A percentile compares a stretch with the other conserved stretches of the same genome.
Conservation (phyloP, 2,329 filamentous ascomycete species). For the Cladorrhinum sp. region DNA sequence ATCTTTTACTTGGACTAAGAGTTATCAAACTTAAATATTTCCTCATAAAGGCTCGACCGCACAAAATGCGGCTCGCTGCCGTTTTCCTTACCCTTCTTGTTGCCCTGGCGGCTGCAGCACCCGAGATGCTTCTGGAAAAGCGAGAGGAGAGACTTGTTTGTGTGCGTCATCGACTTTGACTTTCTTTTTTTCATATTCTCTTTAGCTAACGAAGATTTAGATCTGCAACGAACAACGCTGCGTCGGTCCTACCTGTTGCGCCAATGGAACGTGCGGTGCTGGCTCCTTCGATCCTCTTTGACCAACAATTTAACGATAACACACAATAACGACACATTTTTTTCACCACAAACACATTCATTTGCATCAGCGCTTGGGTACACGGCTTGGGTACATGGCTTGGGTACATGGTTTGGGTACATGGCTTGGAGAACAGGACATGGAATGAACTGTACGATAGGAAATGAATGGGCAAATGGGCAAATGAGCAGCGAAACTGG, state of each 20-base stretch:
- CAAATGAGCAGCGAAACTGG: too few relatives aligned
- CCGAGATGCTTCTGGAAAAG: constrained; percentile 12
- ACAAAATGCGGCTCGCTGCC: constrained; percentile 1
- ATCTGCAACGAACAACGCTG: constrained; percentile 5
- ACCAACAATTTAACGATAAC: neutral
- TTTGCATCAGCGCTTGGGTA: neutral
- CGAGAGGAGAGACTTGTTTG: constrained; percentile 7
- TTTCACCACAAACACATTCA: neutral
- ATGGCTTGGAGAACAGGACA: too few relatives aligned
- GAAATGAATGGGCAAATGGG: too few relatives aligned
- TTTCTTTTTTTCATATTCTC: neutral
- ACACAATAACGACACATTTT: neutral
- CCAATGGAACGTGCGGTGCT: constrained; percentile 5
- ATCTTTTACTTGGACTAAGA: too few relatives aligned
- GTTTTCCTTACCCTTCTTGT: neutral
- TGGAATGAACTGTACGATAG: neutral
- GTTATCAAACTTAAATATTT: too few relatives aligned
- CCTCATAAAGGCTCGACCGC: neutral
- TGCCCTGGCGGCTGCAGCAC: constrained; percentile 10
- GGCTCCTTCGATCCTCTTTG: neutral
- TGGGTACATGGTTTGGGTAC: neutral
- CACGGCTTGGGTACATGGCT: neutral
- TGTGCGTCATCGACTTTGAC: constrained; percentile 2
- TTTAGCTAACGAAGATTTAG: neutral
- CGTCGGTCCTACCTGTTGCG: constrained; percentile 6